Conservation (phyloP, 2,329 filamentous ascomycete species). For the Colletotrichum ledebouriae region DNA sequence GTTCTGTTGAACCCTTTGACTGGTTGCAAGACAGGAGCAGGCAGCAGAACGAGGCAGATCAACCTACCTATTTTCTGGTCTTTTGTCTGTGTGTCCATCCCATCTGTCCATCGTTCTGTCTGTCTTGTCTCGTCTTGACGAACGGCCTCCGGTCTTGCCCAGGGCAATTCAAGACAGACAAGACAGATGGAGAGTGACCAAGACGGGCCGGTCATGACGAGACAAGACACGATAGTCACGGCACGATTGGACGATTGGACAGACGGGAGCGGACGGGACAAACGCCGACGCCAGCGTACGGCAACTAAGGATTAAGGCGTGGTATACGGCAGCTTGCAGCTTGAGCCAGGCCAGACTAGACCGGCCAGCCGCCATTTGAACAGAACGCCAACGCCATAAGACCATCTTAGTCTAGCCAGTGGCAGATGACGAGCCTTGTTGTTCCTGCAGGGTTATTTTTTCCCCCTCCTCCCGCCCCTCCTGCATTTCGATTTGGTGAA, state of each 20-base stretch:
- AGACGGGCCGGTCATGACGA: background rate
- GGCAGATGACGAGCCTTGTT: no score
- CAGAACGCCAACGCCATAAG: no score
- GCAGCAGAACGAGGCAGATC: constrained; percentile 14
- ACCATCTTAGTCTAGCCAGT: no score
- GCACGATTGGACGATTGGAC: constrained; percentile 3
- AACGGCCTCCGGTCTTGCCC: no score
- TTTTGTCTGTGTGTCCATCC: background rate
- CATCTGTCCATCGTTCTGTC: background rate
- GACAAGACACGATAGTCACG: constrained; percentile 9
- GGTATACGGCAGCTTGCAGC: constrained; percentile 15
- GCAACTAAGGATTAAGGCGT: constrained; percentile 18
- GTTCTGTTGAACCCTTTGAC: background rate
- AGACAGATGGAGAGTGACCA: background rate
- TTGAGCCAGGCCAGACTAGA: background rate
- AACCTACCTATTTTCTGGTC: background rate
- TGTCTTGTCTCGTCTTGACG: background rate
- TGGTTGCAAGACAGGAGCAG: background rate
- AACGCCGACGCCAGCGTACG: constrained; percentile 15
- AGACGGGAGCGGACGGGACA: background rate
- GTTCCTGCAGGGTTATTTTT: no score
- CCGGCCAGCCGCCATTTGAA: no score
- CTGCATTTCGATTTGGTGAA: no score
- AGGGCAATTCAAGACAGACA: no score
- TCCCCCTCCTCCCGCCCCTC: no score